Base-by-base conservation (phyloP, 2,329 filamentous ascomycete genomes). In the Ambrosiella xylebori region DNA sequence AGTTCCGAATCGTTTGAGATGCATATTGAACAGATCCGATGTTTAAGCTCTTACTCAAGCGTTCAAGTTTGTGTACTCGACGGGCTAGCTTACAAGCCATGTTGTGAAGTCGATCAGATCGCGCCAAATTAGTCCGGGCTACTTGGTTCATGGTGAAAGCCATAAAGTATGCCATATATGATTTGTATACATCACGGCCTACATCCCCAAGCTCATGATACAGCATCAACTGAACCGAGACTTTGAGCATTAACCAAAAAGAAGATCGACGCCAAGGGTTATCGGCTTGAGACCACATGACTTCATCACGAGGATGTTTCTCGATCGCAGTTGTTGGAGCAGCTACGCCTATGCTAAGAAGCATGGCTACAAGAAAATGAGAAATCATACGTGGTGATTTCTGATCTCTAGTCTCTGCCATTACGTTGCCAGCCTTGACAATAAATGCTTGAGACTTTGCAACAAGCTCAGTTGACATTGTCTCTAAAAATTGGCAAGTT, bases 271-370 rank as follows among this genome's bases (percentile, higher is more conserved):
- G 67, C 78, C 78, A 81, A 0, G 74, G 75, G 1, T 58, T 35
- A 2, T 56, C 45, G 9, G 55, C 53, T 1, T 59, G 52, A 1
- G 63, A 60, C 68, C 70, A 80, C 8, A 76, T 58, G 0, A 80
- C 71, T 12, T 82, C 78, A 44, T 82, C 77, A 1, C 76, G 73
- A 0, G 74, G 76, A 37, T 74, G 68, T 59, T 82, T 82, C 49
- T 61, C 66, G n/a, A 81, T 69, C 0, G 68, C 66, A 0, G 54
- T 6, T 0, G 63, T 62, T 0, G 64, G 13, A 3, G 61, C 57
- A 0, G 64, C 58, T 1, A 61, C 55, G 0, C 75, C 76, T 1
- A 41, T 11, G 3, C 71, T 67, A 11, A 66, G 65, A 1, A 79
- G 62, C 2, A 76, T 66, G 0, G 69, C 69, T 0, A 62, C 54